These are phyloP conservation scores for Sequoiadendron giganteum DNA, from an alignment of 75 land plant genomes.

Conservation along the genomic window DNA sequence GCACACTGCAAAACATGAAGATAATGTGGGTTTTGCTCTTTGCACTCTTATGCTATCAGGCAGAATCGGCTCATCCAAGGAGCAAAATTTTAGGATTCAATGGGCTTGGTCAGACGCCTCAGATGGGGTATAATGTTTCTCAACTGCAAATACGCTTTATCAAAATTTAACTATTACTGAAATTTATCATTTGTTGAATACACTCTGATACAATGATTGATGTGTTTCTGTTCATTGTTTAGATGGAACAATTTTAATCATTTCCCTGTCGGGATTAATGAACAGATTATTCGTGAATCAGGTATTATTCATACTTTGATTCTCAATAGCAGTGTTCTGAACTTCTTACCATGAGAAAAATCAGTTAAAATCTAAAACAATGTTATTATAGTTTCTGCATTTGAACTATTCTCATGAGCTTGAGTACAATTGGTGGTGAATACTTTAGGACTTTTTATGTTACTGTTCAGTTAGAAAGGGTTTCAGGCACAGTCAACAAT, in stretches of 20 bases:
- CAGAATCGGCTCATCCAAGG: background rate
- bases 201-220: background rate
- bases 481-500: too few species aligned
- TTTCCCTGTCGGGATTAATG: conserved; percentile 45
- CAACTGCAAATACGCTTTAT: background rate
- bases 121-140: background rate
- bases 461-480: too few species aligned
- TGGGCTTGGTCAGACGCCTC: background rate
- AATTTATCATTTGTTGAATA: background rate
- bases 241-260: conserved; percentile 97
- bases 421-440: background rate
- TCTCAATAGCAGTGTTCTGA: background rate
- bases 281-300: conserved; percentile 39
- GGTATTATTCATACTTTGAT: background rate
- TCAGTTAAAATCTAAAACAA: background rate
- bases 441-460: background rate
- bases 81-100: background rate
- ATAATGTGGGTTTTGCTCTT: background rate
- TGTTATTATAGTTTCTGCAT: background rate
- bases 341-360: background rate
- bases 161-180: background rate
- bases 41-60: background rate
- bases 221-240: background rate
- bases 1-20: background rate
- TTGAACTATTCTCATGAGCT: background rate